phyloP scores from a whole-genome alignment of 2,329 filamentous ascomycete genomes.

The Calonectria hongkongensis region DNA sequence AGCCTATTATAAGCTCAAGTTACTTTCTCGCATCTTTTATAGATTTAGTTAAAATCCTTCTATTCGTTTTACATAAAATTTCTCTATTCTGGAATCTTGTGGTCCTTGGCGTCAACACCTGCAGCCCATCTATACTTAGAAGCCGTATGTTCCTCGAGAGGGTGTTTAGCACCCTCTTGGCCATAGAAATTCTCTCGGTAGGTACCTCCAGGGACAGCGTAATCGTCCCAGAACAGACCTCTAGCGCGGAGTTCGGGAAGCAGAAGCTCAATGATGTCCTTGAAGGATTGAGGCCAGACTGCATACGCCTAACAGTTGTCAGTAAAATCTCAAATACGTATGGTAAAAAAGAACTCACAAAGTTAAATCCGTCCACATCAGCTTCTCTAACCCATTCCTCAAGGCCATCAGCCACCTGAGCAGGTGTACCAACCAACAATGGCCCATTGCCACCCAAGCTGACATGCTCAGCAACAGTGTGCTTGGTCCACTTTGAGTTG shows the following conservation, averaged over 20 bases:
- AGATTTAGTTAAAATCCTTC: not conserved
- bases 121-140: conserved; percentile 66
- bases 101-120: conserved; percentile 49
- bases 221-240: conserved; percentile 74
- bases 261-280: conserved; percentile 79
- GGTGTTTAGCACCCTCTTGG: conserved; percentile 68
- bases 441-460: conserved; percentile 81
- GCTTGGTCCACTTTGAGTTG: conserved; percentile 82
- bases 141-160: conserved; percentile 71
- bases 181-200: conserved; percentile 78
- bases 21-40: not conserved
- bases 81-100: conserved; percentile 44
- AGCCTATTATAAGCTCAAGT: no score
- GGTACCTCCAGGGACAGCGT: conserved; percentile 73
- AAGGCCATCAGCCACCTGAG: conserved; percentile 79
- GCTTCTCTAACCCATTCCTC: conserved; percentile 81
- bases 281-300: conserved; percentile 80
- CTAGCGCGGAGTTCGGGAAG: conserved; percentile 77
- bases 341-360: conserved; percentile 67
- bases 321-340: not conserved
- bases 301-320: conserved; percentile 71
- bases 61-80: not conserved
- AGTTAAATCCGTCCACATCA: conserved; percentile 85
- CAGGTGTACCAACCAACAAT: conserved; percentile 77
- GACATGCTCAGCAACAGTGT: conserved; percentile 80